These are phyloP conservation scores for Quaeritorhiza haematococci DNA, from an alignment of 371 early-diverging fungal genomes.

Conservation along the genomic window DNA sequence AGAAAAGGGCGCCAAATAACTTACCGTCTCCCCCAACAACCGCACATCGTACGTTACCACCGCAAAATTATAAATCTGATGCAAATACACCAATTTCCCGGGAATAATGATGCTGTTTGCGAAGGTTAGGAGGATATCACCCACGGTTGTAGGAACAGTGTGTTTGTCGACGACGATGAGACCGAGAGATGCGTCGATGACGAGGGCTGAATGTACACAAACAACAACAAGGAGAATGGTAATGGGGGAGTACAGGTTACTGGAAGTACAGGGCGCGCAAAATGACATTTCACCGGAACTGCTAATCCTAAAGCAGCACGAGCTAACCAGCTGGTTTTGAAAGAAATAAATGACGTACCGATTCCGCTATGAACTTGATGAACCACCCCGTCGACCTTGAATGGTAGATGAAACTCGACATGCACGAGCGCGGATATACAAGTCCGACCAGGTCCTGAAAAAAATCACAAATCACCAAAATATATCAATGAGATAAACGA, in stretches of 20 bases:
- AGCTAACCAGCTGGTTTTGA: neutral
- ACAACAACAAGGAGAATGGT: constrained; percentile 17
- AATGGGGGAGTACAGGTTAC: too few relatives aligned
- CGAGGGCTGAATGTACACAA: constrained; percentile 57
- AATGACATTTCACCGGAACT: too few relatives aligned
- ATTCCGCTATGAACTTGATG: constrained; percentile 19
- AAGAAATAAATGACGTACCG: too few relatives aligned
- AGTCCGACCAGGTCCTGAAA: constrained; percentile 18
- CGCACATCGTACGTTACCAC: constrained; percentile 28
- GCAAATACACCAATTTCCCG: constrained; percentile 59
- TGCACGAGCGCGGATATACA: constrained; percentile 28
- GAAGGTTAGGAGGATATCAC: constrained; percentile 74
- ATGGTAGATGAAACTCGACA: constrained; percentile 34
- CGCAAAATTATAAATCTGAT: constrained; percentile 32
- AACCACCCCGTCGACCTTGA: constrained; percentile 29
- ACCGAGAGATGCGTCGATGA: constrained; percentile 67
- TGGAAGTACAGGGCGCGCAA: too few relatives aligned
- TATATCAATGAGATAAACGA: too few relatives aligned
- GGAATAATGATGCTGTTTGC: constrained; percentile 69
- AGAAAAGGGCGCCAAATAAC: neutral
- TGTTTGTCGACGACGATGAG: constrained; percentile 74
- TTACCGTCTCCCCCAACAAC: constrained; percentile 31
- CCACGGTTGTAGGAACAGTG: constrained; percentile 69
- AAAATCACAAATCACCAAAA: too few relatives aligned
- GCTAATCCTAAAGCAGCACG: too few relatives aligned